Conservation (phyloP, 805 yeast genomes). For the Pichia eremophila region DNA sequence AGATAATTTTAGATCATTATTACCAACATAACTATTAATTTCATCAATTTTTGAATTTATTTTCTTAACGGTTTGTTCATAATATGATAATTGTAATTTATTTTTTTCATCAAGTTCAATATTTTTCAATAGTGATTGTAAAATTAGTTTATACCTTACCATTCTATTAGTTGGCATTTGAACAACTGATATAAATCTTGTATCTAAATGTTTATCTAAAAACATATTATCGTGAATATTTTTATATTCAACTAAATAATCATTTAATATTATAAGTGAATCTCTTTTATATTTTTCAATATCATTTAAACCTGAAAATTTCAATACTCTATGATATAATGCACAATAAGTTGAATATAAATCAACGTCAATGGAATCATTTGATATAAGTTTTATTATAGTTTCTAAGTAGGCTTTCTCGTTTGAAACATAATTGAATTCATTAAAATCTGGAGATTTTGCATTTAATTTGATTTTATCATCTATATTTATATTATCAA, state of each 20-base stretch:
- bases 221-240: slow-evolving; percentile 11
- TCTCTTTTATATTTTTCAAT: slow-evolving; percentile 19
- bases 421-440: slow-evolving; percentile 14
- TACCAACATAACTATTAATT: slow-evolving; percentile 17
- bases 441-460: slow-evolving; percentile 19
- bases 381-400: slow-evolving; percentile 13
- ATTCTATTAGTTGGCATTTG: slow-evolving; percentile 46
- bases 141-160: slow-evolving; percentile 40
- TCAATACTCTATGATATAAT: slow-evolving; percentile 15
- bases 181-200: slow-evolving; percentile 43
- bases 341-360: slow-evolving; percentile 21
- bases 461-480: slow-evolving; percentile 6
- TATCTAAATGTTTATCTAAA: slow-evolving; percentile 36
- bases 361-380: slow-evolving; percentile 16
- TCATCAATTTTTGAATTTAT: slow-evolving; percentile 15
- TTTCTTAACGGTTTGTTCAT: slow-evolving; percentile 10
- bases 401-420: slow-evolving; percentile 15
- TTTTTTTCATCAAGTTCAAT: slow-evolving; percentile 13
- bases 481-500: slow-evolving; percentile 4
- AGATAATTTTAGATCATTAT: slow-evolving; percentile 12
- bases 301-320: slow-evolving; percentile 15
- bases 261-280: slow-evolving; percentile 14
- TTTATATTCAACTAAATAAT: slow-evolving; percentile 22
- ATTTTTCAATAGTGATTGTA: slow-evolving; percentile 32
- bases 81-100: slow-evolving; percentile 21